Conservation (phyloP, 805 yeast species). For the Cyberlindnera bimundalis region DNA sequence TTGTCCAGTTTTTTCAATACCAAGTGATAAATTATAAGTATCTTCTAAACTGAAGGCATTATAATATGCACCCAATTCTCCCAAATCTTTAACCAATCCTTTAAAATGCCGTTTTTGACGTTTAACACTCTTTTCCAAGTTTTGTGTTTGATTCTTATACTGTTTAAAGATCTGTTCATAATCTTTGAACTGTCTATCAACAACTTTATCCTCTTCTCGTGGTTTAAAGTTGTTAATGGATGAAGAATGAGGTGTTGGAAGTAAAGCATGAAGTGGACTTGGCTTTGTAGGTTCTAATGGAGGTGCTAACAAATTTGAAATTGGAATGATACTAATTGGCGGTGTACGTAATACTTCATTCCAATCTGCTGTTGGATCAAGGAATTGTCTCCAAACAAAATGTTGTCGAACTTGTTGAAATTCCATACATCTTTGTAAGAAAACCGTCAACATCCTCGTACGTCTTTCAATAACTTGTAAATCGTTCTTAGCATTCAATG, state of each 20-base stretch:
- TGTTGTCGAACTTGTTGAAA: constrained; percentile 55
- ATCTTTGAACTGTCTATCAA: constrained; percentile 21
- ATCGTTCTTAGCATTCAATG: constrained; percentile 41
- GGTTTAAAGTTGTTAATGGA: constrained; percentile 27
- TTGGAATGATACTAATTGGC: constrained; percentile 51
- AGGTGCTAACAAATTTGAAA: constrained; percentile 52
- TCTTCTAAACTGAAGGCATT: constrained; percentile 58
- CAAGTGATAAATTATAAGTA: constrained; percentile 41
- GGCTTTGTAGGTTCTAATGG: constrained; percentile 58
- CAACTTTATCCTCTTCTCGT: constrained; percentile 16
- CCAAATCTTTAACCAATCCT: constrained; percentile 59
- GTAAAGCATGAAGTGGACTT: constrained; percentile 54
- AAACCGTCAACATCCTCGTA: constrained; percentile 69
- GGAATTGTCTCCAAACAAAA: constrained; percentile 66
- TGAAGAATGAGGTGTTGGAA: constrained; percentile 56
- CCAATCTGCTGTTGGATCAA: constrained; percentile 87
- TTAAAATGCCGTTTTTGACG: constrained; percentile 36
- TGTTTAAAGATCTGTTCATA: constrained; percentile 26
- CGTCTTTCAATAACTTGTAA: constrained; percentile 58
- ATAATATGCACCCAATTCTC: constrained; percentile 73
- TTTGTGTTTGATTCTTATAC: constrained; percentile 26
- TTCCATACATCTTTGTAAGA: constrained; percentile 69
- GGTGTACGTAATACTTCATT: constrained; percentile 62
- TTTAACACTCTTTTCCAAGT: constrained; percentile 23
- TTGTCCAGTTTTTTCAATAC: constrained; percentile 81